Conservation (phyloP, 2,329 filamentous ascomycete species). For the Stylonectria norvegica region DNA sequence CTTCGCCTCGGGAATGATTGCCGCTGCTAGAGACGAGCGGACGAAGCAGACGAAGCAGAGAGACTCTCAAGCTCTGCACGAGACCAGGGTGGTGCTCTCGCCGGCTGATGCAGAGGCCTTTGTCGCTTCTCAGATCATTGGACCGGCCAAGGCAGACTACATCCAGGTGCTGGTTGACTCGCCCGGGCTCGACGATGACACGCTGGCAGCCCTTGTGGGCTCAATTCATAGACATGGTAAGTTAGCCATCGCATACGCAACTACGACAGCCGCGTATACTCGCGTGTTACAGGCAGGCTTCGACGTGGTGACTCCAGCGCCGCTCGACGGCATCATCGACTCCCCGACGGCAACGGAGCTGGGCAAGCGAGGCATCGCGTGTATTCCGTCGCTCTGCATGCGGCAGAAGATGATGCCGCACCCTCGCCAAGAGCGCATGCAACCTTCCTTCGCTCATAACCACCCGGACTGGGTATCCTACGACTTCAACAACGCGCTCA, state of each 20-base stretch:
- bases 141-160: slow-evolving; percentile 20
- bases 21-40: not conserved
- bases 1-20: slow-evolving; percentile 10
- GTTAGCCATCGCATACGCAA: slow-evolving; percentile 26
- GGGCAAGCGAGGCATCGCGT: slow-evolving; percentile 17
- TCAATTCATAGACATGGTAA: slow-evolving; percentile 22
- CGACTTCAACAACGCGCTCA: slow-evolving; percentile 22
- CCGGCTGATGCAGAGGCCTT: slow-evolving; percentile 5
- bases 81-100: slow-evolving; percentile 1
- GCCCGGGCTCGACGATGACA: slow-evolving; percentile 20
- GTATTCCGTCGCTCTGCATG: slow-evolving; percentile 26
- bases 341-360: slow-evolving; percentile 14
- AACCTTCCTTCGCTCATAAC: slow-evolving; percentile 5
- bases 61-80: slow-evolving; percentile 1
- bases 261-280: slow-evolving; percentile 22
- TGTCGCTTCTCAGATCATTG: not conserved
- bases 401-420: not conserved
- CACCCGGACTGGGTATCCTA: slow-evolving; percentile 3
- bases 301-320: slow-evolving; percentile 28
- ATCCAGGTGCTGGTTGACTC: slow-evolving; percentile 25
- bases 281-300: slow-evolving; percentile 26
- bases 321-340: slow-evolving; percentile 26
- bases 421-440: not conserved
- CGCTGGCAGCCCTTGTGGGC: slow-evolving; percentile 20
- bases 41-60: not conserved